Evolutionary conservation across 805 yeast genomes (phyloP), one percentile per base, ranked within the genome.

Genomic region (Isabelozyma pseudorhagii): DNA sequence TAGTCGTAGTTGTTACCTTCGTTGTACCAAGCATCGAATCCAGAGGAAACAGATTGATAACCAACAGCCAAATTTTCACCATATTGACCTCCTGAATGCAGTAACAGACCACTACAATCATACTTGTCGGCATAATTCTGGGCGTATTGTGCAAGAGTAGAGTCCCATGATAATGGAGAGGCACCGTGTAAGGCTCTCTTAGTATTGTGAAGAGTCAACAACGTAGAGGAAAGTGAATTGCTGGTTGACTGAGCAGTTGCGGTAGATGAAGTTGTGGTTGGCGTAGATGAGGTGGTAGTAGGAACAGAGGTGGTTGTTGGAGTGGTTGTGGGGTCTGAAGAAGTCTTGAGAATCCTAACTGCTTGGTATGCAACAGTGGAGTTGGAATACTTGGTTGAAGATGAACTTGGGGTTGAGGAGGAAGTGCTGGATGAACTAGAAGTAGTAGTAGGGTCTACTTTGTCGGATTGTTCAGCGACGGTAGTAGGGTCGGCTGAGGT

Each of bases 131-230:
- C 77, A 54, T 69, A 65, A 36, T 45, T 69, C 58, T 62, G 74
- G 57, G 96, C 93, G 56, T 78, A 78, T 5, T 61, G 50, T 44
- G 82, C 83, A 15, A 84, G 64, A 0, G 68, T 69, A 7, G 66
- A 57, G 51, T 77, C 75, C 96, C 96, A 89, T 1, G 64, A 44
- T 47, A 89, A 63, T 6, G 67, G 68, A 3, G 71, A 69, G 11
- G 79, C 87, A 38, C 71, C 63, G 66, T 85, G 90, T 17, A 61
- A 56, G 4, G 78, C 69, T 66, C 92, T 76, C 58, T 77, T 75
- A 34, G 63, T 54, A 68, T 87, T 87, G 72, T 87, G 93, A 54
- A 77, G 82, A 49, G 69, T 71, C 51, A 88, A 73, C 54, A 86
- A 80, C 34, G 66, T 61, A 45, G 58, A 50, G 10, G 77, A 77